Evolutionary conservation across 1,139 yeast species (phyloP), one percentile per base, ranked within the genome.

Genomic region (Taphrina deformans): DNA sequence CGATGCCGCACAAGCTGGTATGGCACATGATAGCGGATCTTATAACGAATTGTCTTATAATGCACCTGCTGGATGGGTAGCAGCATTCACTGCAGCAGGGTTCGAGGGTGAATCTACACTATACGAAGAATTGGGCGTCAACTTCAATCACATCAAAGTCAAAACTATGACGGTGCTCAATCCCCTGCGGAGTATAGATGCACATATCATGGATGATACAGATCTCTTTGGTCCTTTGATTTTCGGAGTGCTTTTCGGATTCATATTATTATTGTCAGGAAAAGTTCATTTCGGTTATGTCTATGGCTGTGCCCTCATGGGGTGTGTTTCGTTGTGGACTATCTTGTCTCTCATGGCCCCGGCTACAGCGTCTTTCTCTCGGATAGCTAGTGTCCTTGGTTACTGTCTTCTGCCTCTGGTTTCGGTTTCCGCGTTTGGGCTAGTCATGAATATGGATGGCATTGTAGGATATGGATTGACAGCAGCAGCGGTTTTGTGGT

Each of bases 241-340:
- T 61, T 95, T 93, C 76, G 95, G 95, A 70, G 79, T 93, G 66
- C 76, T 91, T 66, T 92, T 92, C 75, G 99, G 97, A n/a, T 83
- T 91, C 0, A 84, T 88, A 69, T 78, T 95, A 62, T 61, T 69
- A 21, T 62, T 71, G 41, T 65, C 96, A 1, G 99, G 99, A 14
- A 93, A 92, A 74, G 90, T 92, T 21, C 98, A 93, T 75, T 93
- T 93, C 75, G 98, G 99, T 2, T 95, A 95, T 76, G 89, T 93
- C 65, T 93, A 93, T 73, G 99, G 99, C 29, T 96, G 93, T 53
- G 99, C 97, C 0, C 78, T 95, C 61, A 86, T 92, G 71, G 99
- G 99, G 14, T 88, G 96, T 1, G 74, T 90, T 18, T 85, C 96
- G 48, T 83, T 91, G 71, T 97, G 92, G 76, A 84, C 84, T 70